A percentile compares a stretch with the other conserved stretches of the same genome.
Conservation (phyloP, 2,329 filamentous ascomycete species). For the Tolypocladium ovalisporum region DNA sequence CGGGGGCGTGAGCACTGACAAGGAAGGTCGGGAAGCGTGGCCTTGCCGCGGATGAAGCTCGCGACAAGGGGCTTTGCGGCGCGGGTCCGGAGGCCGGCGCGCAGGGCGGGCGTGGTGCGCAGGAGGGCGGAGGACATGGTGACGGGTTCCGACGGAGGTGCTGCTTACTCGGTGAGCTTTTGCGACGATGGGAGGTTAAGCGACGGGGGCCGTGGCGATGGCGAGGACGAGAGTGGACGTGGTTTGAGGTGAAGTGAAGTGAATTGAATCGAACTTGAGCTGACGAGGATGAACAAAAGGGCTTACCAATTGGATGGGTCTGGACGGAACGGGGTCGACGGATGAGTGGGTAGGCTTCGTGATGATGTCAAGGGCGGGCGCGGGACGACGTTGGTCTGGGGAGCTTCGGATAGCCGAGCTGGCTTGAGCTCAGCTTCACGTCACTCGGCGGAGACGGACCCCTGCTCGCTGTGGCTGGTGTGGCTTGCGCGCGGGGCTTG, state of each 20-base stretch:
- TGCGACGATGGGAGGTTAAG: neutral
- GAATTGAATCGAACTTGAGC: neutral
- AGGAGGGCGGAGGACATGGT: constrained; percentile 69
- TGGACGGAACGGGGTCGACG: constrained; percentile 3
- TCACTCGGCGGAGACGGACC: constrained; percentile 2
- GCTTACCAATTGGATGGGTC: constrained; percentile 1
- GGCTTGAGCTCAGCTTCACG: constrained; percentile 5
- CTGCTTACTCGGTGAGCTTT: neutral
- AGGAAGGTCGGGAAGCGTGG: constrained; percentile 80
- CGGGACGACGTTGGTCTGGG: too few species aligned
- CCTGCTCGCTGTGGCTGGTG: neutral
- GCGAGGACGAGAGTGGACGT: neutral
- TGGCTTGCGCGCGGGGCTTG: neutral
- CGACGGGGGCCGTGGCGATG: neutral
- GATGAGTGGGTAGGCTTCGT: constrained; percentile 3
- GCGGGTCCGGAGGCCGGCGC: constrained; percentile 60
- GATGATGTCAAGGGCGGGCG: constrained; percentile 3
- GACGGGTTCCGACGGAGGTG: constrained; percentile 2
- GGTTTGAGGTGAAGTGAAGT: neutral
- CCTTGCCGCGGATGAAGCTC: constrained; percentile 76
- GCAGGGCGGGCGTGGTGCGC: constrained; percentile 55
- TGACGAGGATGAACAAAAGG: neutral
- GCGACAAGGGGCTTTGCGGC: constrained; percentile 52
- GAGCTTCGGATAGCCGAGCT: constrained; percentile 3
- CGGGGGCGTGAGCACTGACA: constrained; percentile 27